phyloP scores from a whole-genome alignment of 345 rosid genomes.

The Murraya koenigii region DNA sequence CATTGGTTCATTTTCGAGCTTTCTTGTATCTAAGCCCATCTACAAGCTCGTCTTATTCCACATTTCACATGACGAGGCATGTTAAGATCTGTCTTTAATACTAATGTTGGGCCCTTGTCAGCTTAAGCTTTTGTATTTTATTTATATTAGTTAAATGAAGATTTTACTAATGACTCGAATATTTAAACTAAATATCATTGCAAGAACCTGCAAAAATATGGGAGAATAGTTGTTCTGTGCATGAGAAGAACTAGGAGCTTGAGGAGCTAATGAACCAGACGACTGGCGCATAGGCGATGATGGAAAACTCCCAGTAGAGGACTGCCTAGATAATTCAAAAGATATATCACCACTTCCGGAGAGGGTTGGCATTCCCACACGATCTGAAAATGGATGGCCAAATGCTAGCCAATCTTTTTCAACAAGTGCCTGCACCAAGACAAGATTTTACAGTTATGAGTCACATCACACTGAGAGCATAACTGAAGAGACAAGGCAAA shows the following conservation, averaged over 20 bases:
- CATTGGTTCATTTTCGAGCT: background rate
- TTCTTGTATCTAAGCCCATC: background rate
- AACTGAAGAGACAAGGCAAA: background rate
- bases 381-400: slow-evolving; percentile 98
- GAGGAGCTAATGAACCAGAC: slow-evolving; percentile 57
- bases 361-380: slow-evolving; percentile 78
- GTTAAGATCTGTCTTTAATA: background rate
- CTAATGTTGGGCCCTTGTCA: background rate
- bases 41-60: background rate
- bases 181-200: background rate
- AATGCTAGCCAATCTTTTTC: slow-evolving; percentile 99
- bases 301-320: slow-evolving; percentile 72
- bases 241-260: slow-evolving; percentile 74
- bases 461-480: background rate
- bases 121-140: background rate
- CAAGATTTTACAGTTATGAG: slow-evolving; percentile 2
- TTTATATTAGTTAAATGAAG: background rate
- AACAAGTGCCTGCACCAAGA: slow-evolving; percentile 65
- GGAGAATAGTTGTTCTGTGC: slow-evolving; percentile 80
- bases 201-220: slow-evolving; percentile 85
- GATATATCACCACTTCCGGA: slow-evolving; percentile 50
- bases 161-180: background rate
- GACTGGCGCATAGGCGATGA: slow-evolving; percentile 72
- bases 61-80: background rate
- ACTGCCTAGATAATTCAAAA: slow-evolving; percentile 66